phyloP scores from a whole-genome alignment of 140 eudicot genomes.

The Bidens hawaiensis region DNA sequence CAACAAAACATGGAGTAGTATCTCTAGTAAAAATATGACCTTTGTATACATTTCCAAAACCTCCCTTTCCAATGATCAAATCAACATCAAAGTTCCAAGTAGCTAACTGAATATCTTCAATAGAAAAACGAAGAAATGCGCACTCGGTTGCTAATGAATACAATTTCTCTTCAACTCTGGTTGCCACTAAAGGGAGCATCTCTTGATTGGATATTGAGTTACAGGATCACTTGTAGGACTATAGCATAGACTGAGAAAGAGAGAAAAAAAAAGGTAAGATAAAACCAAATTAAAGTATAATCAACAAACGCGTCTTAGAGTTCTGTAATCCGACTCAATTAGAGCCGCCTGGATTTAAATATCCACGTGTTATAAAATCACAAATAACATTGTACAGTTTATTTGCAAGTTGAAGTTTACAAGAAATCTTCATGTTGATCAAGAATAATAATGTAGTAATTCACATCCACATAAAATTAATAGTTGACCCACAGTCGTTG shows the following conservation, averaged over 20 bases:
- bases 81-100: constrained; percentile 4
- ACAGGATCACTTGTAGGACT: not conserved
- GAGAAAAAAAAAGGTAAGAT: no score
- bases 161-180: not conserved
- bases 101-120: not conserved
- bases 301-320: no score
- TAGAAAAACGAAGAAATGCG: constrained; percentile 9
- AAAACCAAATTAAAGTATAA: not conserved
- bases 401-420: not conserved
- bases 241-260: not conserved
- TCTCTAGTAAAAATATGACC: not conserved
- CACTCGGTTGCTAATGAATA: not conserved
- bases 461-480: no score
- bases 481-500: no score
- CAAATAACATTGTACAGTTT: not conserved
- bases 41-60: constrained; percentile 21
- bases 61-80: constrained; percentile 16
- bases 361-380: not conserved
- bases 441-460: not conserved
- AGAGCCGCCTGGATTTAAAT: not conserved
- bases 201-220: not conserved
- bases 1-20: constrained; percentile 7
- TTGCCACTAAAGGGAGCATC: no score
- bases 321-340: not conserved
- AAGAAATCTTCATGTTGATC: not conserved